Base-by-base conservation (phyloP, 345 rosid species). In the Hypericum perforatum region DNA sequence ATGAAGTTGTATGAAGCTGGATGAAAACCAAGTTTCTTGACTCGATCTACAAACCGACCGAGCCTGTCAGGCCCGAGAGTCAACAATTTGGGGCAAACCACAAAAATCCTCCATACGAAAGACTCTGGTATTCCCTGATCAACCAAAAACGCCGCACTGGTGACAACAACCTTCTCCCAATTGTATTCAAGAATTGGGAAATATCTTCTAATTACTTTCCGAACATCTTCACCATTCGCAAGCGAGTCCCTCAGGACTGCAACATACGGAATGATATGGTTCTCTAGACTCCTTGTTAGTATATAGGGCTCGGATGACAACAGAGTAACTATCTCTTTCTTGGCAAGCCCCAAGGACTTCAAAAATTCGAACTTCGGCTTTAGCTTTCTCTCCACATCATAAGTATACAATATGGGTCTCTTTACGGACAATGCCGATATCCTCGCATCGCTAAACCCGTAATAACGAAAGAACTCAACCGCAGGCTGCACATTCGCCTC, bases 331-430 rank as follows among this genome's bases (percentile, higher is more conserved):
- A 63, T 9, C 37, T 56, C 57, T 49, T 16, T 6, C 39, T 49
- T 52, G 38, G 67, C 9, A 16, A 63, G 37, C 11, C 67, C 61
- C 45, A 56, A 39, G 5, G 61, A 43, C 57, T 56, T 49, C 29
- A 63, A 63, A 56, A 42, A 43, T 11, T 63, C 61, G 42, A 64
- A 45, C 53, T 64, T 64, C 10, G 68, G 62, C 62, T 57, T 64
- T 6, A 64, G 5, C 57, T 0, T 39, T 8, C 46, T 43, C 15
- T 45, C 42, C 11, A 29, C 41, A 45, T 57, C 39, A 32, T 0
- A 8, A 2, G 3, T 2, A 45, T 51, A 64, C n/a, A 64, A 44
- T 2, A 16, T 0, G 7, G 68, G 58, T 39, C 16, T 16, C 37
- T 51, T 58, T 62, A 52, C 32, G 14, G 53, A 44, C 40, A 64